A percentile compares a stretch with the other conserved stretches of the same genome.
These are phyloP conservation scores for Dinochytrium kinnereticum DNA, from an alignment of 371 early-diverging fungal genomes.

Conservation along the genomic window DNA sequence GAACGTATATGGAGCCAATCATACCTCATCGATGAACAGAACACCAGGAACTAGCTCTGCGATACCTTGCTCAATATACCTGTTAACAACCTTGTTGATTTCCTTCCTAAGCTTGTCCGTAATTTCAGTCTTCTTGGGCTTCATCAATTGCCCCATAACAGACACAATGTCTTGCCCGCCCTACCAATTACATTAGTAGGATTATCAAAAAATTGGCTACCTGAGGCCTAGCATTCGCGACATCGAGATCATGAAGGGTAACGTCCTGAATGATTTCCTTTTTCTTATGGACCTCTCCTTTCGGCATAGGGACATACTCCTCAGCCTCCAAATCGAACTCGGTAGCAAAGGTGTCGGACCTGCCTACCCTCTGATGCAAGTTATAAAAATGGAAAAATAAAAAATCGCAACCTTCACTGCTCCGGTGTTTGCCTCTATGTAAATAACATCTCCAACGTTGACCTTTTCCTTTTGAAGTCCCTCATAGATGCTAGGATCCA, in stretches of 20 bases:
- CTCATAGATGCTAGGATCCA: constrained; percentile 97
- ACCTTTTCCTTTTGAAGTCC: constrained; percentile 97
- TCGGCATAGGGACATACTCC: constrained; percentile 96
- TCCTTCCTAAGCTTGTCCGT: constrained; percentile 96
- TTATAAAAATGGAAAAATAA: neutral
- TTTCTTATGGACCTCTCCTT: constrained; percentile 99
- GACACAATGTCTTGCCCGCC: constrained; percentile 97
- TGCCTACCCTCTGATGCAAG: constrained; percentile 78
- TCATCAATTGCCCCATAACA: constrained; percentile 95
- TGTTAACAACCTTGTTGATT: constrained; percentile 99
- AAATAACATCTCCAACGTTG: constrained; percentile 96
- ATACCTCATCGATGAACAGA: constrained; percentile 94
- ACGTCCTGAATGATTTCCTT: constrained; percentile 97
- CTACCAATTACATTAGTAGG: constrained; percentile 25
- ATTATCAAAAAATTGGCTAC: constrained; percentile 29
- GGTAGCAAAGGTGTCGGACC: constrained; percentile 93
- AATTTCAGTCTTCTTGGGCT: constrained; percentile 98
- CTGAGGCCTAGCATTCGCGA: constrained; percentile 96
- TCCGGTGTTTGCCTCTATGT: constrained; percentile 97
- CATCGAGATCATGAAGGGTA: constrained; percentile 98
- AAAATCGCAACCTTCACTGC: constrained; percentile 81
- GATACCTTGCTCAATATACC: constrained; percentile 97
- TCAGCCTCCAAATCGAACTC: constrained; percentile 98
- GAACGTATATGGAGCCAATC: neutral
- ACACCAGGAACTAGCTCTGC: constrained; percentile 98